A percentile compares a stretch with the other conserved stretches of the same genome.
phyloP scores from a whole-genome alignment of 495 filamentous ascomycete species.

The Penicillium antarcticum region DNA sequence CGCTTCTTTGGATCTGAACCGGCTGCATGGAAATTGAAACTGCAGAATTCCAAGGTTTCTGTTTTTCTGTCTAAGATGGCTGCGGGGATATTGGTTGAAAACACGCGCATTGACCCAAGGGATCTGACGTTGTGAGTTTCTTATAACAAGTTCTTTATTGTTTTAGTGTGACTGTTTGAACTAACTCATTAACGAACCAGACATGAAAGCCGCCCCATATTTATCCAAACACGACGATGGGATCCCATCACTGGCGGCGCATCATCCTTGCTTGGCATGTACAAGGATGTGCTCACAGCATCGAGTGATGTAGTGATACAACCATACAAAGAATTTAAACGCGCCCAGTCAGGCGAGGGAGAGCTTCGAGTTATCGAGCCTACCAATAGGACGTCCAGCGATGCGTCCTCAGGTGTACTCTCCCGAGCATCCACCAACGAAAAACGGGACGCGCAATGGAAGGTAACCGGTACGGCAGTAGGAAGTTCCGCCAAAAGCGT shows the following conservation, averaged over 20 bases:
- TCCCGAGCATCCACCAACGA: too few relatives aligned
- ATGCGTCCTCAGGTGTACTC: background rate
- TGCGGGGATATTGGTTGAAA: slow-evolving; percentile 1
- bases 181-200: slow-evolving; percentile 5
- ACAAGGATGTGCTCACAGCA: slow-evolving; percentile 23
- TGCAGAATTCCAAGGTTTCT: slow-evolving; percentile 11
- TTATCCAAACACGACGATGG: slow-evolving; percentile 36
- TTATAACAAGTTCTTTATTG: background rate
- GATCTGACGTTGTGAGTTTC: background rate
- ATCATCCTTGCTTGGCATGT: slow-evolving; percentile 22
- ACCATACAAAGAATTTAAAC: slow-evolving; percentile 30
- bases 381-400: background rate
- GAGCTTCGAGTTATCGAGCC: slow-evolving; percentile 5
- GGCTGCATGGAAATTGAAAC: slow-evolving; percentile 62
- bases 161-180: background rate
- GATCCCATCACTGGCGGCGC: slow-evolving; percentile 48
- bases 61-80: slow-evolving; percentile 2
- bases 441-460: background rate
- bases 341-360: slow-evolving; percentile 2
- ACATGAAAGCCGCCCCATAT: slow-evolving; percentile 27
- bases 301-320: slow-evolving; percentile 31
- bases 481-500: slow-evolving; percentile 31
- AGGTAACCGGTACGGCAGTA: slow-evolving; percentile 17
- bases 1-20: slow-evolving; percentile 59
- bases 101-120: background rate